phyloP scores from a whole-genome alignment of 108 stramenopile species.

The Parietichytrium sp. region DNA sequence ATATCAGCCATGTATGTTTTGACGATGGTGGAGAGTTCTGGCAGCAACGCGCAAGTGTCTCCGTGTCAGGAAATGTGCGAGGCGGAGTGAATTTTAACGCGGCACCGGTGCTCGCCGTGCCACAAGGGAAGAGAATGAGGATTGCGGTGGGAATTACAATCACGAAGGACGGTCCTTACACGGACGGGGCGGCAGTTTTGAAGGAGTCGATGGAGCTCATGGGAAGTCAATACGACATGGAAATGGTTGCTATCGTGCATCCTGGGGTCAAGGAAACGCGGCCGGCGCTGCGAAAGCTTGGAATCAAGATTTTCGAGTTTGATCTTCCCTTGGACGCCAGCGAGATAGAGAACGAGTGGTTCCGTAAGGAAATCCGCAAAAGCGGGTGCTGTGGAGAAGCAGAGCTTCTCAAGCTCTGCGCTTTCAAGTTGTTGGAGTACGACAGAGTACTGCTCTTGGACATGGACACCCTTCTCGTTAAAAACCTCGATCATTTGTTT shows the following conservation, averaged over 20 bases:
- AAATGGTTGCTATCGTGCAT: slow-evolving; percentile 26
- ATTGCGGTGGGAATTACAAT: slow-evolving; percentile 10
- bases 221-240: not conserved
- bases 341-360: not conserved
- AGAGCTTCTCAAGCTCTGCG: slow-evolving; percentile 13
- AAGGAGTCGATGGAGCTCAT: slow-evolving; percentile 27
- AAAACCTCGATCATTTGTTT: not conserved
- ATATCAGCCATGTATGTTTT: no score
- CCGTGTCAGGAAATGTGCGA: no score
- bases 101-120: not conserved
- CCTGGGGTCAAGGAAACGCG: not conserved
- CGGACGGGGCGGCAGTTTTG: slow-evolving; percentile 19
- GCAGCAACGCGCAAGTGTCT: no score
- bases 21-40: no score
- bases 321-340: not conserved
- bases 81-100: no score
- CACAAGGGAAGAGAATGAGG: not conserved
- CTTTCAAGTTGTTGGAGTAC: not conserved
- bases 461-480: slow-evolving; percentile 22
- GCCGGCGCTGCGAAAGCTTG: not conserved
- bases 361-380: not conserved
- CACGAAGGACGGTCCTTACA: slow-evolving; percentile 13
- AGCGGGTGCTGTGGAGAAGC: slow-evolving; percentile 10
- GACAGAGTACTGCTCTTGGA: slow-evolving; percentile 19
- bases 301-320: not conserved